phyloP scores from a whole-genome alignment of 139 green algal genomes.

The Picochlorum sp. region DNA sequence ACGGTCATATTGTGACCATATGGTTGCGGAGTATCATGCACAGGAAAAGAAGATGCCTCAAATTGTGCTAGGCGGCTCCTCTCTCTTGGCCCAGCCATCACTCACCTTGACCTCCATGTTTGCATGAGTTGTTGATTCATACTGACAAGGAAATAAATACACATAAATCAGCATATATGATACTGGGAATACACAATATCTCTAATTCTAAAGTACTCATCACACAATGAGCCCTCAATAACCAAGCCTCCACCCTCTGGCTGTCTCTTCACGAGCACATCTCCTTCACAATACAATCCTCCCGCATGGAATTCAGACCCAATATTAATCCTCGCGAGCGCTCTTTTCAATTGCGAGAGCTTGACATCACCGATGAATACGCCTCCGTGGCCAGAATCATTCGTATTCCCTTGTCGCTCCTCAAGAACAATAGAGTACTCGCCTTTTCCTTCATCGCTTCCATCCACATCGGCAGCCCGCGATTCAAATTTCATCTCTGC shows the following conservation, averaged over 20 bases:
- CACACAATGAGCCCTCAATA: constrained; percentile 49
- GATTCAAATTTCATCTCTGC: constrained; percentile 6
- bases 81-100: not conserved
- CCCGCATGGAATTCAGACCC: constrained; percentile 38
- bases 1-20: not conserved
- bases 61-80: constrained; percentile 2
- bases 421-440: not conserved
- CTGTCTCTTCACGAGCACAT: constrained; percentile 30
- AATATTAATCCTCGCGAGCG: constrained; percentile 43
- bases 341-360: constrained; percentile 51
- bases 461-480: not conserved
- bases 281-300: constrained; percentile 38
- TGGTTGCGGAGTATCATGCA: not conserved
- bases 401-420: not conserved
- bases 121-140: not conserved
- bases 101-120: constrained; percentile 3
- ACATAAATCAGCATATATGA: constrained; percentile 41
- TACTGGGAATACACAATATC: constrained; percentile 68
- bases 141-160: no score
- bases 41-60: not conserved
- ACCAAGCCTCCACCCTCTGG: constrained; percentile 32
- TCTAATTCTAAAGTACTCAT: constrained; percentile 50
- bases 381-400: constrained; percentile 24
- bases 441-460: not conserved
- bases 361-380: constrained; percentile 54